Conservation (phyloP, 1,139 yeast species). For the Sugiyamaella pinicola region DNA sequence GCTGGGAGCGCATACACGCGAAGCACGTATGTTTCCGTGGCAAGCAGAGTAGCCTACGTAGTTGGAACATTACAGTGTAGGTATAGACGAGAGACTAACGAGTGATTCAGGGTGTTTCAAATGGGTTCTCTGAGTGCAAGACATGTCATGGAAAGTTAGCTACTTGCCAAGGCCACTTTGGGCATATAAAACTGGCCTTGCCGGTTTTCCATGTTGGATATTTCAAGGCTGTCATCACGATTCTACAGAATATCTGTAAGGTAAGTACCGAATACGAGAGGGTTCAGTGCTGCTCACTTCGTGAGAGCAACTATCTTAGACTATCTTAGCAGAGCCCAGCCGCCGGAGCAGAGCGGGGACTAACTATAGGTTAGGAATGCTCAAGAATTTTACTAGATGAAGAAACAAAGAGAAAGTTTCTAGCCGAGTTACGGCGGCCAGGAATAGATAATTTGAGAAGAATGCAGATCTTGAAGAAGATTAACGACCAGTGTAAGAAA, state of each 20-base stretch:
- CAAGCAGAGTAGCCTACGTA: too few relatives aligned
- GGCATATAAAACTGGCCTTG: conserved; percentile 86
- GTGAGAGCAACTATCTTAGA: too few relatives aligned
- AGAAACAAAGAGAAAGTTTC: conserved; percentile 64
- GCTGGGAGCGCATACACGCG: too few relatives aligned
- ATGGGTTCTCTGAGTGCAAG: conserved; percentile 77
- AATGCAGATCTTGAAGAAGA: conserved; percentile 81
- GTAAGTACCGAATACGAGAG: conserved; percentile 5
- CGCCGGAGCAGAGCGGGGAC: too few relatives aligned
- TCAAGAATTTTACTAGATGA: conserved; percentile 77
- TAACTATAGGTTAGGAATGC: conserved; percentile 56
- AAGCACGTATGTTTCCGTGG: too few relatives aligned
- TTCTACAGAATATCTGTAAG: conserved; percentile 85
- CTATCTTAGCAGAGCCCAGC: too few relatives aligned
- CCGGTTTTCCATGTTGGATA: conserved; percentile 99
- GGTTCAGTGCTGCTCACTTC: not conserved
- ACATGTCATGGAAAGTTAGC: conserved; percentile 94
- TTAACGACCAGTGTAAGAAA: conserved; percentile 91
- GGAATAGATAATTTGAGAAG: conserved; percentile 87
- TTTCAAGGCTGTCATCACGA: conserved; percentile 86
- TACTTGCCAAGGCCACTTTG: conserved; percentile 97
- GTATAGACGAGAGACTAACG: too few relatives aligned
- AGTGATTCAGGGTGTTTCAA: conserved; percentile 73
- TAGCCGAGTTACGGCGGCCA: conserved; percentile 79
- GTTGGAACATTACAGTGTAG: too few relatives aligned